Evolutionary conservation across 345 rosid genomes (phyloP), one percentile per base, ranked within the genome.

Genomic region (Firmiana major): DNA sequence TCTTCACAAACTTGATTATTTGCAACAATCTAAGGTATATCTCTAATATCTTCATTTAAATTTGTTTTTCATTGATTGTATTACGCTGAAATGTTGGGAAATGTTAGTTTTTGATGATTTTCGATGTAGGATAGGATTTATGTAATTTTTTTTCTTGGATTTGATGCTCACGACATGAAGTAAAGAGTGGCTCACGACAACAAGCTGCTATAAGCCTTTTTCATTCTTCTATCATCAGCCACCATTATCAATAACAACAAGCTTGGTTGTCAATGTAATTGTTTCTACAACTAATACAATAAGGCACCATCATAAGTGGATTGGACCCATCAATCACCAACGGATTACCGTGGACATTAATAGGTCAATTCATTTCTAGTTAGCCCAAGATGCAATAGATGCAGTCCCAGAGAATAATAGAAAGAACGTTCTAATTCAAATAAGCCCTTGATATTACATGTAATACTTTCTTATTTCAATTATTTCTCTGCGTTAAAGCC

Each of bases 341-440:
- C 81, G 85, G 58, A 92, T 95, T 85, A 89, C 91, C 6, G 97
- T 95, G 45, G 86, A 88, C 38, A 49, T 84, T 53, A 65, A 82
- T 19, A 96, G 99, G 51, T 84, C 81, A 11, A 88, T 90, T 6
- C 84, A 89, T 81, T 95, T 87, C 84, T 86, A 68, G 58, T 88
- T 96, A 2, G 94, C 93, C 38, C 99, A 95, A 77, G 98, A 86
- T 6, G 99, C 99, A 5, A 87, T 95, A 6, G 88, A 93, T 79
- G 86, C 96, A 46, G 83, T 95, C 43, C 90, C 90, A 12, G 87
- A 78, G 77, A 88, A 88, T 80, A 95, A 95, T 68, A 83, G 79
- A 76, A 83, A 81, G 86, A 93, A 86, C 69, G 84, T 90, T 51
- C 55, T 86, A 15, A 88, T 95, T 80, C 87, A 80, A 67, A 93